A percentile compares a stretch with the other conserved stretches of the same genome.
Evolutionary conservation across 805 yeast genomes (phyloP).

Genomic region (Naumovozyma dairenensis): DNA sequence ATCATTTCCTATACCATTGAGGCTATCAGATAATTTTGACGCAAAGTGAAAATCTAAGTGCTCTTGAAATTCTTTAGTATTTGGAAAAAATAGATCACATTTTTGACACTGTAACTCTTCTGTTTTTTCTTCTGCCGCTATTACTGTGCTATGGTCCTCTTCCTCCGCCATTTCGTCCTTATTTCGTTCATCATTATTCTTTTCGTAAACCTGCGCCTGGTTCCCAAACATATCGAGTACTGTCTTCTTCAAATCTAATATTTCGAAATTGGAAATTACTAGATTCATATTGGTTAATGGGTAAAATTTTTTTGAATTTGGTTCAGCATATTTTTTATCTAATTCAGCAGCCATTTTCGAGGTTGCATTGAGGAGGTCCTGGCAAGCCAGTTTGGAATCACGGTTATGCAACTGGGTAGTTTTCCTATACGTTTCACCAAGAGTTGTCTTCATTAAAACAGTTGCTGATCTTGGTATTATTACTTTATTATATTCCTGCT

Average conservation of each 20-base stretch:
- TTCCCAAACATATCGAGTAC: constrained; percentile 28
- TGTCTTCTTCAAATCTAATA: constrained; percentile 27
- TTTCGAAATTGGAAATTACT: constrained; percentile 45
- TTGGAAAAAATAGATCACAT: constrained; percentile 14
- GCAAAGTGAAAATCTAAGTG: constrained; percentile 51
- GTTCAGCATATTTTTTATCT: constrained; percentile 19
- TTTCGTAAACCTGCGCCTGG: constrained; percentile 7
- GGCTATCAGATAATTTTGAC: constrained; percentile 35
- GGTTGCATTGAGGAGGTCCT: constrained; percentile 27
- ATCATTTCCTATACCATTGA: constrained; percentile 29
- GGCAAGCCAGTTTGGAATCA: constrained; percentile 9
- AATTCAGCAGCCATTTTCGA: constrained; percentile 36
- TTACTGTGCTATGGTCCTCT: background rate
- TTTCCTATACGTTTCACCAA: constrained; percentile 14
- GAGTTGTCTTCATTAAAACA: constrained; percentile 29
- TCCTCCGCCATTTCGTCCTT: background rate
- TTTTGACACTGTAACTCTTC: constrained; percentile 10
- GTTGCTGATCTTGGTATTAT: constrained; percentile 41
- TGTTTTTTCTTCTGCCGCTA: background rate
- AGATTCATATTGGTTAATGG: constrained; percentile 45
- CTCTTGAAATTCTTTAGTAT: constrained; percentile 27
- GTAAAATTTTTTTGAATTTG: constrained; percentile 27
- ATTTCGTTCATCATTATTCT: background rate
- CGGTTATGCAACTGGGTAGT: constrained; percentile 11
- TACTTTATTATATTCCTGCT: constrained; percentile 39